A percentile compares a stretch with the other conserved stretches of the same genome.
Conservation (phyloP, 345 rosid species). For the Gossypium stocksii region DNA sequence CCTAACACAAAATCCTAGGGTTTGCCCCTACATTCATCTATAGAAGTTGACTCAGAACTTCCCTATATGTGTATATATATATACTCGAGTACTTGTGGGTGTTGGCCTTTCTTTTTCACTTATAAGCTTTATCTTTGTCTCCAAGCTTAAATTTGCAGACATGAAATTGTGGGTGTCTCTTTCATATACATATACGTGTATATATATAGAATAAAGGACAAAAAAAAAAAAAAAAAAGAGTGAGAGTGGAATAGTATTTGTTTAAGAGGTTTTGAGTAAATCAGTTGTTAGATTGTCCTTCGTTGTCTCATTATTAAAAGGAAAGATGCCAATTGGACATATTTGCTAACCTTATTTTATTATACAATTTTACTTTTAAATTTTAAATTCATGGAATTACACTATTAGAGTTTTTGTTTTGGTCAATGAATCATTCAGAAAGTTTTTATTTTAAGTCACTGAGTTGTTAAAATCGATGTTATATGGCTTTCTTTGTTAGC, state of each 20-base stretch:
- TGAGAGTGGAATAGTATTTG: background rate
- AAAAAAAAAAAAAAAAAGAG: background rate
- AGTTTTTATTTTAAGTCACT: no score
- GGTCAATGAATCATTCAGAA: no score
- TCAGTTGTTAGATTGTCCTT: conserved; percentile 14
- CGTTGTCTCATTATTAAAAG: conserved; percentile 10
- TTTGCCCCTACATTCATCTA: no score
- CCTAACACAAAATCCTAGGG: no score
- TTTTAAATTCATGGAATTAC: no score
- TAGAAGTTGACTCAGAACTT: background rate
- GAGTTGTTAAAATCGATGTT: no score
- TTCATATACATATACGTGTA: conserved; percentile 6
- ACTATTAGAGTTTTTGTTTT: no score
- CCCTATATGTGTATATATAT: background rate
- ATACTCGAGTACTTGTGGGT: background rate
- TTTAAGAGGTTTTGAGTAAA: background rate
- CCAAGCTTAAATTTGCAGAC: conserved; percentile 20
- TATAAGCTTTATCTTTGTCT: background rate
- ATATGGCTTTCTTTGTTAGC: no score
- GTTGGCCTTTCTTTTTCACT: background rate
- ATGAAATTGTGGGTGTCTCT: conserved; percentile 32
- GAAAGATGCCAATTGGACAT: background rate
- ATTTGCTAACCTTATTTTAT: background rate
- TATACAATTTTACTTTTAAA: no score
- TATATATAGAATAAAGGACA: no score